Conservation (phyloP, 1,139 yeast species). For the Geotrichum aggregatum region DNA sequence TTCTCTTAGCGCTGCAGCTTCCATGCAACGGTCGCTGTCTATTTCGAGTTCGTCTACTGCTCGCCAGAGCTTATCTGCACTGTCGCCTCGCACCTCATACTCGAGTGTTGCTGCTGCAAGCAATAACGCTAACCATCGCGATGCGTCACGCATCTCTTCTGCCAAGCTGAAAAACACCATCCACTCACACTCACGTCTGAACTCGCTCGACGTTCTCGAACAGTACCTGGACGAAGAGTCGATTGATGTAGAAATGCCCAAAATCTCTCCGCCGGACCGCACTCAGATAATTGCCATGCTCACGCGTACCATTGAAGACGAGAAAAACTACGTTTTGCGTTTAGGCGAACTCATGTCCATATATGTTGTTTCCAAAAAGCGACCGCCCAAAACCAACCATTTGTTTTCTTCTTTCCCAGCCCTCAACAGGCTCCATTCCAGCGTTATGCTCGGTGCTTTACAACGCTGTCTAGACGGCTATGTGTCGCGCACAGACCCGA, state of each 20-base stretch:
- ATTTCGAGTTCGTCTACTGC: not conserved
- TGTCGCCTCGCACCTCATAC: slow-evolving; percentile 5
- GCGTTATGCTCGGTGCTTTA: slow-evolving; percentile 25
- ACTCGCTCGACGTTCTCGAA: slow-evolving; percentile 25
- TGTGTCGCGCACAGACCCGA: slow-evolving; percentile 14
- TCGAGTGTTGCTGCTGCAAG: not conserved
- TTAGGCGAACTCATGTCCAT: slow-evolving; percentile 28
- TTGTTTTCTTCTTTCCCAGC: slow-evolving; percentile 30
- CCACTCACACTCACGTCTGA: slow-evolving; percentile 6
- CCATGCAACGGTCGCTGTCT: slow-evolving; percentile 7
- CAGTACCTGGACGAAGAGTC: slow-evolving; percentile 24
- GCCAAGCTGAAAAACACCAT: slow-evolving; percentile 2
- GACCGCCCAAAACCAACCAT: slow-evolving; percentile 23
- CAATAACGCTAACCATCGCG: not conserved
- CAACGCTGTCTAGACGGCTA: slow-evolving; percentile 23
- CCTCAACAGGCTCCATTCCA: slow-evolving; percentile 28
- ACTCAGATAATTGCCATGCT: slow-evolving; percentile 17
- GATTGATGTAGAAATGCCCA: slow-evolving; percentile 6
- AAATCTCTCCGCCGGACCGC: slow-evolving; percentile 12
- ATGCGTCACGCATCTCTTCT: not conserved
- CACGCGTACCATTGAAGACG: slow-evolving; percentile 27
- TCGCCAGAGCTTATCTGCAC: not conserved
- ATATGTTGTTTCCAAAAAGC: slow-evolving; percentile 23
- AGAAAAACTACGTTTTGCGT: slow-evolving; percentile 25
- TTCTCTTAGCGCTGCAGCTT: not conserved